Conservation (phyloP, 169 alveolate species). For the Hepatocystis sp. region DNA sequence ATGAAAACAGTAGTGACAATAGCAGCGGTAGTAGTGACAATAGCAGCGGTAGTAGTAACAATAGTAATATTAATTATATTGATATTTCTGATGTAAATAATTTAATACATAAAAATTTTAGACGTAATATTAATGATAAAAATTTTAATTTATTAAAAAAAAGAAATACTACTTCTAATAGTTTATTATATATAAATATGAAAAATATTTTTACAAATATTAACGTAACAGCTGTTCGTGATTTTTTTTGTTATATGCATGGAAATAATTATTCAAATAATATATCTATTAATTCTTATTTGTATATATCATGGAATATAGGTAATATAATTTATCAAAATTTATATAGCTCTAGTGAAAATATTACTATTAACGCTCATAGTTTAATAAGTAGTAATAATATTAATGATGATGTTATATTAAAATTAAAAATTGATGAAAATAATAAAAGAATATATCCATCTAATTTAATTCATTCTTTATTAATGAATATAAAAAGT, state of each 20-base stretch:
- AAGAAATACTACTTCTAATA: slow-evolving; percentile 44
- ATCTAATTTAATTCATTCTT: slow-evolving; percentile 48
- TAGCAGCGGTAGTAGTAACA: not conserved
- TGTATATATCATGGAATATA: slow-evolving; percentile 85
- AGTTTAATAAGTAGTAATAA: slow-evolving; percentile 72
- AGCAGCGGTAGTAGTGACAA: not conserved
- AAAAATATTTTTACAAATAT: slow-evolving; percentile 60
- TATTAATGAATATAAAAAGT: slow-evolving; percentile 51
- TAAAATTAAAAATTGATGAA: slow-evolving; percentile 65
- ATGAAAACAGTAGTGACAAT: not conserved
- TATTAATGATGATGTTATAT: slow-evolving; percentile 73
- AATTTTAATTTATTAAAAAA: slow-evolving; percentile 52
- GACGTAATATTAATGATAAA: slow-evolving; percentile 20
- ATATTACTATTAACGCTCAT: slow-evolving; percentile 75
- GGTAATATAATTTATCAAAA: slow-evolving; percentile 84
- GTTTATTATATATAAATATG: slow-evolving; percentile 28
- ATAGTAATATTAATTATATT: not conserved
- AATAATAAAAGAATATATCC: slow-evolving; percentile 73
- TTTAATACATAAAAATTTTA: slow-evolving; percentile 2
- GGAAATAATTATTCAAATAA: slow-evolving; percentile 75
- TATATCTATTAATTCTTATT: slow-evolving; percentile 71
- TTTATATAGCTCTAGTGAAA: slow-evolving; percentile 81
- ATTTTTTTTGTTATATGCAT: slow-evolving; percentile 74
- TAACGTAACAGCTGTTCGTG: slow-evolving; percentile 55
- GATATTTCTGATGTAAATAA: slow-evolving; percentile 7